Percentiles rank a stretch among this genome's conserved stretches.
These are phyloP conservation scores for Strobilomyces confusus DNA, from an alignment of 768 basidiomycete species.

Conservation along the genomic window DNA sequence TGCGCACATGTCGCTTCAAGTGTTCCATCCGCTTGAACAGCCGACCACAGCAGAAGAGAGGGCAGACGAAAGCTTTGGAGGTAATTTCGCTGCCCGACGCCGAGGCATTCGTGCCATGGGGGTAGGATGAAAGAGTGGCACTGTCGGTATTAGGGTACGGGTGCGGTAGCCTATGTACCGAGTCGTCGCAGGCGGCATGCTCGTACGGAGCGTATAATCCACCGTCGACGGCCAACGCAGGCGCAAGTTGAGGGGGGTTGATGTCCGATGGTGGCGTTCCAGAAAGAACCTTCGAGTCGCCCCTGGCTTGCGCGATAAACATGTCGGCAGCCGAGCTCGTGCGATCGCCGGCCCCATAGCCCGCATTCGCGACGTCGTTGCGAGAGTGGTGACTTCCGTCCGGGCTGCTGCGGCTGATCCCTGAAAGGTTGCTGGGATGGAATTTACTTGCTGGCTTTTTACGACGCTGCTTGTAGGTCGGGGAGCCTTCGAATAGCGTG, in stretches of 20 bases:
- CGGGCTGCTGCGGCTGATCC: slow-evolving; percentile 23
- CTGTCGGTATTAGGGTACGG: slow-evolving; percentile 16
- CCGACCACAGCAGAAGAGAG: slow-evolving; percentile 76
- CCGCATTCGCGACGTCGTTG: slow-evolving; percentile 7
- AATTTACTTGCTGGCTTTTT: slow-evolving; percentile 58
- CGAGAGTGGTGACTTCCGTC: slow-evolving; percentile 20
- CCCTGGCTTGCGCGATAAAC: slow-evolving; percentile 59
- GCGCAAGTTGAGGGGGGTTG: slow-evolving; percentile 17
- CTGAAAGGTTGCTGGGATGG: slow-evolving; percentile 25
- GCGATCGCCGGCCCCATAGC: slow-evolving; percentile 29
- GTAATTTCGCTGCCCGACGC: slow-evolving; percentile 31
- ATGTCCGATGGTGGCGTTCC: slow-evolving; percentile 19
- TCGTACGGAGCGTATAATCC: slow-evolving; percentile 19
- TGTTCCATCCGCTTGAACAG: slow-evolving; percentile 93
- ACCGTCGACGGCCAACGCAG: slow-evolving; percentile 21
- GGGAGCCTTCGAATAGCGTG: slow-evolving; percentile 79
- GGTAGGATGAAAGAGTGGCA: slow-evolving; percentile 16
- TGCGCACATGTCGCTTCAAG: slow-evolving; percentile 80
- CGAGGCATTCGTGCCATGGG: slow-evolving; percentile 18
- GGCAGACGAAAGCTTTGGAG: slow-evolving; percentile 74
- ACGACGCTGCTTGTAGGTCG: slow-evolving; percentile 84
- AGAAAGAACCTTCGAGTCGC: slow-evolving; percentile 39
- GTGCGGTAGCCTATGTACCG: slow-evolving; percentile 16
- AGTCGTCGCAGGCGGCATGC: slow-evolving; percentile 17
- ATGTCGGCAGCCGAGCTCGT: slow-evolving; percentile 58